Evolutionary conservation across 2,329 filamentous ascomycete genomes (phyloP), one percentile per base, ranked within the genome.

Genomic region (Botrytis paeoniae): DNA sequence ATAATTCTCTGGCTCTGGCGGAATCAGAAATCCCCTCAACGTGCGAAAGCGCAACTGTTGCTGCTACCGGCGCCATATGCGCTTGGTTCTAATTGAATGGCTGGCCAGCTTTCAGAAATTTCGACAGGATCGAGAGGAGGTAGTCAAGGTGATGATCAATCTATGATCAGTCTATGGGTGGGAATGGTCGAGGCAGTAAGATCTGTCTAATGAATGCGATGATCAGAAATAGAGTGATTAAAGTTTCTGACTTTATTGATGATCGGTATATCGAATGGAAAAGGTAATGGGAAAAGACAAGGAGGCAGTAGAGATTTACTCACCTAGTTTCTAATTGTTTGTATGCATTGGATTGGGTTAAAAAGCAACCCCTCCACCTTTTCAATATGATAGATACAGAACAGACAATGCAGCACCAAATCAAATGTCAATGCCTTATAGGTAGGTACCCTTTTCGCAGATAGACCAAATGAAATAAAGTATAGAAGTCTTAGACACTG

Each of bases 1-100:
- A 81, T 57, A 81, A 54, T 73, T 81, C 80, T 75, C 80, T 76
- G 29, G 79, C 79, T 69, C 80, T 75, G 4, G 78, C 77, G 71
- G 74, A 75, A 64, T 81, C 80, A 0, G 80, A 78, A 5, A 81
- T 72, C 0, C 78, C 78, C 25, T 78, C 79, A 22, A 77, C 54
- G 75, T 80, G 78, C 61, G 79, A 80, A 63, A 78, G 48, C 12
- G 72, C 71, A 32, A 79, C 57, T 35, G 78, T 75, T 29, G 75
- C 59, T 65, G 71, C 77, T 32, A 79, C 64, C 29, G 78, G 78
- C 41, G 77, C 78, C 78, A 80, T 80, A 51, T 62, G 69, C 65
- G 60, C 73, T 64, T 29, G 25, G 14, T 32, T 22, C 59, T 43
- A 35, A 9, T 54, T 29, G 69, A 59, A 66, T 16, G 29, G 39